Evolutionary conservation across 164 flowering plant genomes (phyloP).

Genomic region (Nymphaea thermarum): DNA sequence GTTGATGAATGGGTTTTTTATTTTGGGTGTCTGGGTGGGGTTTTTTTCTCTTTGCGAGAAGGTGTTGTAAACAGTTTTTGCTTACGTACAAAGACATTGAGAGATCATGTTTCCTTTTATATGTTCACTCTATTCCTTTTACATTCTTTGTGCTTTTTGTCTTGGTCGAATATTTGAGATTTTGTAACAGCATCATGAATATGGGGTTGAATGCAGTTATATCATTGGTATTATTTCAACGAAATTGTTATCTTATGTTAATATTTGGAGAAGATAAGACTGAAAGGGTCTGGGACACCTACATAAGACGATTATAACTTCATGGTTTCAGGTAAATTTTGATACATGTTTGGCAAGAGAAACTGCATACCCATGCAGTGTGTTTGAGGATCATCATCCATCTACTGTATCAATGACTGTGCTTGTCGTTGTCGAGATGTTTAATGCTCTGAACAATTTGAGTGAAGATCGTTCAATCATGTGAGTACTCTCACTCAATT

Average conservation of each 20-base stretch:
- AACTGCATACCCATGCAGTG: constrained; percentile 74
- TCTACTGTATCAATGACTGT: constrained; percentile 99
- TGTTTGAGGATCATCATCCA: constrained; percentile 89
- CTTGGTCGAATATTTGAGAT: no score
- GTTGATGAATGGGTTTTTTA: not conserved
- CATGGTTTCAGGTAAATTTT: constrained; percentile 61
- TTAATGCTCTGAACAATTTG: constrained; percentile 94
- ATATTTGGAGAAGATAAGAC: not conserved
- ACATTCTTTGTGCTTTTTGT: no score
- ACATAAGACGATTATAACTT: not conserved
- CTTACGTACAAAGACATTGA: no score
- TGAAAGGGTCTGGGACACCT: not conserved
- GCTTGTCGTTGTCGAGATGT: constrained; percentile 99
- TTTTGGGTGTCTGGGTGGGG: no score
- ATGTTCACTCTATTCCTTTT: no score
- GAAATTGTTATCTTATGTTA: not conserved
- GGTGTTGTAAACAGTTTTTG: no score
- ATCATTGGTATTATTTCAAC: not conserved
- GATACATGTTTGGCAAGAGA: constrained; percentile 80
- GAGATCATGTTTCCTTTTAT: no score
- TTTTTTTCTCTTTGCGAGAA: no score
- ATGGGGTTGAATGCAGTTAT: not conserved
- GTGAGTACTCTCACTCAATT: constrained; percentile 36
- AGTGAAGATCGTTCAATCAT: constrained; percentile 95
- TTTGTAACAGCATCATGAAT: not conserved